A percentile compares a stretch with the other conserved stretches of the same genome.
Evolutionary conservation across 306 rosid species (phyloP).

Genomic region (Pterocarpus macrocarpus): DNA sequence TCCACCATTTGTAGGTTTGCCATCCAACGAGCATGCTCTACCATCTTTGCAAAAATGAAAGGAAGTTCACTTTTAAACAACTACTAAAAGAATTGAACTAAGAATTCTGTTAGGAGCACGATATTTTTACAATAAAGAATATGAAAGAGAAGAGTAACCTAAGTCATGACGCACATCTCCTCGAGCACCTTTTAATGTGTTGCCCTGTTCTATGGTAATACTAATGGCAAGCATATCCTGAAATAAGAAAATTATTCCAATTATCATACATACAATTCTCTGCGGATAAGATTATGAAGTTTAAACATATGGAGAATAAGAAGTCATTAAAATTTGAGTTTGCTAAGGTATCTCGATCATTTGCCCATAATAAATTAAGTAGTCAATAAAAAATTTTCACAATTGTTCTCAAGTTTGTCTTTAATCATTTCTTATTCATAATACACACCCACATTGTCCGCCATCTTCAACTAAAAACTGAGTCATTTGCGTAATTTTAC

Average conservation of each 20-base stretch:
- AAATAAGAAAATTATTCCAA: slow-evolving; percentile 32
- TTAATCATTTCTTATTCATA: slow-evolving; percentile 22
- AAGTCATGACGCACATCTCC: slow-evolving; percentile 73
- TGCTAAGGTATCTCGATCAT: slow-evolving; percentile 27
- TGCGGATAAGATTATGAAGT: too few relatives aligned
- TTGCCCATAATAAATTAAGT: not conserved
- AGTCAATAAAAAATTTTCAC: not conserved
- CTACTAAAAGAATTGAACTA: slow-evolving; percentile 14
- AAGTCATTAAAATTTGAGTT: slow-evolving; percentile 4
- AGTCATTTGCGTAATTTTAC: slow-evolving; percentile 3
- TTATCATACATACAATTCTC: slow-evolving; percentile 22
- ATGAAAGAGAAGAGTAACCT: slow-evolving; percentile 58
- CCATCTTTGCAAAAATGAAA: slow-evolving; percentile 64
- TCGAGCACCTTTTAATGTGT: slow-evolving; percentile 68
- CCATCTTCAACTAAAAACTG: slow-evolving; percentile 21
- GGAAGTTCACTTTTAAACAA: slow-evolving; percentile 31
- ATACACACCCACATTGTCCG: slow-evolving; percentile 1
- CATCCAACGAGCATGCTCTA: slow-evolving; percentile 79
- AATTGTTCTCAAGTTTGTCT: not conserved
- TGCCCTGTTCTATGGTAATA: slow-evolving; percentile 72
- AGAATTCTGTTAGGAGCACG: slow-evolving; percentile 36
- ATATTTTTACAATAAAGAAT: not conserved
- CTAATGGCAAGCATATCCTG: slow-evolving; percentile 76
- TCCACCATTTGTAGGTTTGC: slow-evolving; percentile 76
- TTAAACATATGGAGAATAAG: too few relatives aligned